phyloP scores from a whole-genome alignment of 176 grass and related monocot genomes.

The Zea luxurians region DNA sequence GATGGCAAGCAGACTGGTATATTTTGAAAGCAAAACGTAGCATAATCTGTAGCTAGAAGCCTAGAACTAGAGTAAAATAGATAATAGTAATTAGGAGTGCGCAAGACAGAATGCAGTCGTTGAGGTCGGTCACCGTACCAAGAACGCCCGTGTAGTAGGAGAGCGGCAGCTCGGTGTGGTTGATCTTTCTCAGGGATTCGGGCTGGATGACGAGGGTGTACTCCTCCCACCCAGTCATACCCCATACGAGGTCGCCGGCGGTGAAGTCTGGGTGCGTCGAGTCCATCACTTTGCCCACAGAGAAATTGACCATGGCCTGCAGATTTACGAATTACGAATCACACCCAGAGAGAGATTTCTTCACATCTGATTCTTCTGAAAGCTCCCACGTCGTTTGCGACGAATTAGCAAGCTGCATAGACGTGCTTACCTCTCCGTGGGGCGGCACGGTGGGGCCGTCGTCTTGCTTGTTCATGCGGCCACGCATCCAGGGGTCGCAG shows the following conservation, averaged over 20 bases:
- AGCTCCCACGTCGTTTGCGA: background rate
- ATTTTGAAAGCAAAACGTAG: background rate
- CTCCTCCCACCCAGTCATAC: constrained; percentile 45
- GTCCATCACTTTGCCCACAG: constrained; percentile 21
- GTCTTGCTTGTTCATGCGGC: background rate
- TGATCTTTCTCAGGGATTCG: constrained; percentile 24
- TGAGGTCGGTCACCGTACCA: background rate
- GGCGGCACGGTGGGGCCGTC: background rate
- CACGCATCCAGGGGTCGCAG: constrained; percentile 29
- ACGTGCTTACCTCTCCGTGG: background rate
- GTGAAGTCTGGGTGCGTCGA: constrained; percentile 37
- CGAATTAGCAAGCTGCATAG: background rate
- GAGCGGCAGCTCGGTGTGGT: constrained; percentile 29
- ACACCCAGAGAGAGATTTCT: background rate
- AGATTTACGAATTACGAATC: background rate
- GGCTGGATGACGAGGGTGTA: constrained; percentile 26
- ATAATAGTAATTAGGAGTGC: too few relatives aligned
- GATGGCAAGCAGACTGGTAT: too few relatives aligned
- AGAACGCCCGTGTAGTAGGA: constrained; percentile 46
- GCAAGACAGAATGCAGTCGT: too few relatives aligned
- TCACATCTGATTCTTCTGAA: background rate
- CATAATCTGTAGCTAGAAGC: too few relatives aligned
- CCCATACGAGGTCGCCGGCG: constrained; percentile 35
- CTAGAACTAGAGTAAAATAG: too few relatives aligned
- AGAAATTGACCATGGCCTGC: background rate